phyloP scores from a whole-genome alignment of 2,329 filamentous ascomycete species.

The Pseudogymnoascus sp. region DNA sequence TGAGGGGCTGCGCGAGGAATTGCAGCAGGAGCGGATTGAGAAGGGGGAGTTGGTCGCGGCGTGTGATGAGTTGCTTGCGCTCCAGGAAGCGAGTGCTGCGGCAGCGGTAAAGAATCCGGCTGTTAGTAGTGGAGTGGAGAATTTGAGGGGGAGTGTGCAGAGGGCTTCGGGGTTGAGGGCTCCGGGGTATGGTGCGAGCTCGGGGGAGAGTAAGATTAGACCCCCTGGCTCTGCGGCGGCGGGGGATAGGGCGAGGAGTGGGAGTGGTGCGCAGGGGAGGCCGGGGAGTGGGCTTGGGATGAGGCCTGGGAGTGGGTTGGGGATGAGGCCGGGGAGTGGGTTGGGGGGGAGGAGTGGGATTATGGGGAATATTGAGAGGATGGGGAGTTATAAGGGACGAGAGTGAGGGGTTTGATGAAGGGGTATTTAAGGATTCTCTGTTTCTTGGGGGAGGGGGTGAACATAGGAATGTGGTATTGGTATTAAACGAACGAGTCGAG shows the following conservation, averaged over 20 bases:
- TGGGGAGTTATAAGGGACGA: slow-evolving; percentile 53
- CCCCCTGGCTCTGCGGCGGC: slow-evolving; percentile 23
- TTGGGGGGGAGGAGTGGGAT: slow-evolving; percentile 55
- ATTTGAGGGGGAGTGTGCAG: slow-evolving; percentile 46
- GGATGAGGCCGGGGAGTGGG: slow-evolving; percentile 26
- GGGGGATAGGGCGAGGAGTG: slow-evolving; percentile 31
- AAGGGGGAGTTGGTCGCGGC: slow-evolving; percentile 76
- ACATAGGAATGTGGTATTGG: neutral
- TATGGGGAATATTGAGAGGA: slow-evolving; percentile 80
- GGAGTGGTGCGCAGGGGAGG: slow-evolving; percentile 22
- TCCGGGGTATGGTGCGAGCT: slow-evolving; percentile 36
- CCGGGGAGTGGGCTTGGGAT: neutral
- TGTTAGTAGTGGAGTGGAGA: slow-evolving; percentile 35
- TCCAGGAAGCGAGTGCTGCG: slow-evolving; percentile 43
- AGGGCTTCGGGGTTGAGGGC: slow-evolving; percentile 53
- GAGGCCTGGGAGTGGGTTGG: slow-evolving; percentile 28
- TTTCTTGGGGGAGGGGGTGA: neutral
- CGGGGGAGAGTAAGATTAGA: slow-evolving; percentile 39
- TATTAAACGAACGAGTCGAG: neutral
- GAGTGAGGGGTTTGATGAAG: neutral
- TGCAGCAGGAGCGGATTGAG: slow-evolving; percentile 70
- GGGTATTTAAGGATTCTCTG: neutral
- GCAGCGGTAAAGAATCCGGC: slow-evolving; percentile 17
- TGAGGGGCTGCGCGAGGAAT: slow-evolving; percentile 51
- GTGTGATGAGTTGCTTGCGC: slow-evolving; percentile 75